A percentile compares a stretch with the other conserved stretches of the same genome.
These are phyloP conservation scores for Juglanconis oblonga DNA, from an alignment of 2,329 filamentous ascomycete genomes.

Conservation along the genomic window DNA sequence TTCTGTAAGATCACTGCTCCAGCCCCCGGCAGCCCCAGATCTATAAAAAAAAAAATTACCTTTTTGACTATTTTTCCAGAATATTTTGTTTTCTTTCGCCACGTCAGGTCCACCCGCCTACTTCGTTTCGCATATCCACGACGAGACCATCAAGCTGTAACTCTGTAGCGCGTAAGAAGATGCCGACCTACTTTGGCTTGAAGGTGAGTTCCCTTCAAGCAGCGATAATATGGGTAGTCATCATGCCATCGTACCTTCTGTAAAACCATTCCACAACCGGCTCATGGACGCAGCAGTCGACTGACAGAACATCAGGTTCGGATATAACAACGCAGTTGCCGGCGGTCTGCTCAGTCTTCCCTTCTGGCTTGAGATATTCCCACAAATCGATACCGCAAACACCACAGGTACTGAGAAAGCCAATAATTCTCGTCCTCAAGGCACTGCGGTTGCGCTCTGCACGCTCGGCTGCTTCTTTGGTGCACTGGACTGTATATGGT, in stretches of 20 bases:
- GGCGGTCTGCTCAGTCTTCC: background rate
- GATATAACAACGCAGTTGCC: slow-evolving; percentile 8
- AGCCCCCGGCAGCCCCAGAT: no score
- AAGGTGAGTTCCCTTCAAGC: slow-evolving; percentile 1
- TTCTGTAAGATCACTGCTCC: no score
- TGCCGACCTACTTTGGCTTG: slow-evolving; percentile 1
- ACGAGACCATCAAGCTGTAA: background rate
- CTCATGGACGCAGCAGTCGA: background rate
- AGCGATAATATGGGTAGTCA: slow-evolving; percentile 9
- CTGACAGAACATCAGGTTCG: background rate
- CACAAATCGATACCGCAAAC: background rate
- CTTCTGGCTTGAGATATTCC: background rate
- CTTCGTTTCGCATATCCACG: background rate
- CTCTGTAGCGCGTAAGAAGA: background rate
- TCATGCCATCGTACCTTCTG: slow-evolving; percentile 6
- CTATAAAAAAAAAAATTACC: no score
- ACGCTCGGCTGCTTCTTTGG: slow-evolving; percentile 28
- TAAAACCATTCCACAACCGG: background rate
- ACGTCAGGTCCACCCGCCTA: no score
- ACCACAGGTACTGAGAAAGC: background rate
- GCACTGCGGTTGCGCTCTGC: background rate
- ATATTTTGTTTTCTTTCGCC: no score
- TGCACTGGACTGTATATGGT: slow-evolving; percentile 27
- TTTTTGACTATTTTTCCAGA: no score
- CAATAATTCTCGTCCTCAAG: background rate